Percentiles rank a stretch among this genome's conserved stretches.
Evolutionary conservation across 2,329 filamentous ascomycete genomes (phyloP).

Genomic region (Trichophyton benhamiae): DNA sequence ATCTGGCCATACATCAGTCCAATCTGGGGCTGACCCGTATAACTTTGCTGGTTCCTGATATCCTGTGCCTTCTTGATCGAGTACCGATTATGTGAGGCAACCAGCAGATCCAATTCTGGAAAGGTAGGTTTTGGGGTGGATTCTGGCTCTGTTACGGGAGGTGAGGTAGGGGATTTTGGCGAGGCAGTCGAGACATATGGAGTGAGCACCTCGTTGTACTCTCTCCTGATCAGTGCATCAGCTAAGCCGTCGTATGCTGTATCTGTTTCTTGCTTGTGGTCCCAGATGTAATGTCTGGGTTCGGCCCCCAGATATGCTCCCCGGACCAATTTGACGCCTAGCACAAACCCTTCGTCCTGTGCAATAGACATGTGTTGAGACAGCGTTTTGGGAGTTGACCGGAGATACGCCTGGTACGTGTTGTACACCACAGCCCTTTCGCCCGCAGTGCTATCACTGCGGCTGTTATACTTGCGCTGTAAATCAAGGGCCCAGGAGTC

Average conservation of each 20-base stretch:
- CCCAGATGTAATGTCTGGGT: conserved; percentile 56
- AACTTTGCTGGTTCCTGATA: conserved; percentile 36
- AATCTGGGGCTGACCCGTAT: conserved; percentile 29
- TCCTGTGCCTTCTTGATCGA: conserved; percentile 47
- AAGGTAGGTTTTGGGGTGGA: conserved; percentile 24
- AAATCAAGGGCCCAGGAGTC: conserved; percentile 67
- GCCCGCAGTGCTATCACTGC: conserved; percentile 22
- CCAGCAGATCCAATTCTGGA: conserved; percentile 52
- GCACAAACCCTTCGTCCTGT: conserved; percentile 46
- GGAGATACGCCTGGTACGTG: conserved; percentile 67
- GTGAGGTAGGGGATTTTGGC: conserved; percentile 16
- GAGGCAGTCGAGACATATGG: conserved; percentile 13
- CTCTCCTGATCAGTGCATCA: conserved; percentile 50
- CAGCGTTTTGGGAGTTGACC: conserved; percentile 46
- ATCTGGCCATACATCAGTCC: conserved; percentile 44
- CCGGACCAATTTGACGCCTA: conserved; percentile 63
- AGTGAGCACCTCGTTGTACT: conserved; percentile 44
- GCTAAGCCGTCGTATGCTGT: conserved; percentile 59
- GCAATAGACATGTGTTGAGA: conserved; percentile 50
- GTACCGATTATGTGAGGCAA: conserved; percentile 70
- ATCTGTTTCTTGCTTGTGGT: conserved; percentile 58
- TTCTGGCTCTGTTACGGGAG: conserved; percentile 12
- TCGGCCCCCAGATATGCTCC: conserved; percentile 62
- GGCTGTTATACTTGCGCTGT: conserved; percentile 60
- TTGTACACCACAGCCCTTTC: conserved; percentile 57